phyloP scores from a whole-genome alignment of 352 stramenopile genomes.

The Globisporangium paddicum region DNA sequence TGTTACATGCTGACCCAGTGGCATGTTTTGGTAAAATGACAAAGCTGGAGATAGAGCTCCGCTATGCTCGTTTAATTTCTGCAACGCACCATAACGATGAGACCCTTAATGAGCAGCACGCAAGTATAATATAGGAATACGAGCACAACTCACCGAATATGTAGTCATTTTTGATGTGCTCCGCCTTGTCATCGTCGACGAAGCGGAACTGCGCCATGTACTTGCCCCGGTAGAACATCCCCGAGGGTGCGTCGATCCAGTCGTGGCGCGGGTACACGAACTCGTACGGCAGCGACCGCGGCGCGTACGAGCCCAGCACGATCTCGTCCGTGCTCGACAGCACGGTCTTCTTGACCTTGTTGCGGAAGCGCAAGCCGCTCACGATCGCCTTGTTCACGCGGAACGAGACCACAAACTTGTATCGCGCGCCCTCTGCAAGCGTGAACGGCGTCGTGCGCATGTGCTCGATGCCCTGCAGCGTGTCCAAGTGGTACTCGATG shows the following conservation, averaged over 20 bases:
- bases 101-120: no score
- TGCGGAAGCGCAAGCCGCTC: conserved; percentile 78
- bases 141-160: conserved; percentile 56
- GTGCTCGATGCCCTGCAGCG: conserved; percentile 53
- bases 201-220: conserved; percentile 82
- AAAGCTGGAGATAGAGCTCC: no score
- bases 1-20: neutral
- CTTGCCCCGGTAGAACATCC: conserved; percentile 85
- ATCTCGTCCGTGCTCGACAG: conserved; percentile 73
- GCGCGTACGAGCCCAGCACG: conserved; percentile 82
- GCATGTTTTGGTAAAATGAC: no score
- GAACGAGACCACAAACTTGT: conserved; percentile 84
- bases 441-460: conserved; percentile 70
- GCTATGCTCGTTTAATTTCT: conserved; percentile 62
- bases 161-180: conserved; percentile 74
- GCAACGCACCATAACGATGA: neutral
- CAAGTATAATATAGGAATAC: no score
- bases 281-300: conserved; percentile 62
- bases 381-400: conserved; percentile 85
- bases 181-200: conserved; percentile 56
- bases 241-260: conserved; percentile 79
- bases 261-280: conserved; percentile 79
- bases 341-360: conserved; percentile 85
- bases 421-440: conserved; percentile 71
- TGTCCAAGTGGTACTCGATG: conserved; percentile 75